Percentiles rank a stretch among this genome's conserved stretches.
phyloP scores from a whole-genome alignment of 23 red algal species.

The Gracilaria gracilis region DNA sequence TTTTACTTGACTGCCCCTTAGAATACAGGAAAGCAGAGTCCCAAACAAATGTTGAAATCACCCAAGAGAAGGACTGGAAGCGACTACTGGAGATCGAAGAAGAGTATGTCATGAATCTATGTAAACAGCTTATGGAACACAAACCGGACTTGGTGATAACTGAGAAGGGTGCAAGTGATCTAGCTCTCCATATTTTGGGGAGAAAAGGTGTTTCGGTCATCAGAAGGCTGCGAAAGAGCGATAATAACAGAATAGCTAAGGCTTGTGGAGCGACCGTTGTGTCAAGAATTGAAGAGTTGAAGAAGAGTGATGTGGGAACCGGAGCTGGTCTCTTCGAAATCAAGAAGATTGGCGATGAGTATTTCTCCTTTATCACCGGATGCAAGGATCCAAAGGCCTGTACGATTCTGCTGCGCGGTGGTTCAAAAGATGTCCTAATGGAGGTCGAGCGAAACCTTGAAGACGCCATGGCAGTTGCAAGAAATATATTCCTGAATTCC shows the following conservation, averaged over 20 bases:
- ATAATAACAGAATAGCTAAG: slow-evolving; percentile 89
- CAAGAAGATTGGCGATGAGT: slow-evolving; percentile 96
- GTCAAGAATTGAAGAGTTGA: slow-evolving; percentile 85
- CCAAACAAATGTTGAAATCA: slow-evolving; percentile 89
- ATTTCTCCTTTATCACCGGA: slow-evolving; percentile 92
- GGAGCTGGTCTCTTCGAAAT: slow-evolving; percentile 97
- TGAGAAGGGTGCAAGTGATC: slow-evolving; percentile 96
- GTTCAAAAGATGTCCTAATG: slow-evolving; percentile 96
- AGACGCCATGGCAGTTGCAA: slow-evolving; percentile 90
- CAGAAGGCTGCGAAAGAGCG: slow-evolving; percentile 89
- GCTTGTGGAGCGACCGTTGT: slow-evolving; percentile 93
- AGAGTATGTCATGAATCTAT: slow-evolving; percentile 77
- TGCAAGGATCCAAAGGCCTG: slow-evolving; percentile 91
- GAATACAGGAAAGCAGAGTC: slow-evolving; percentile 96
- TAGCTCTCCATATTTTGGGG: slow-evolving; percentile 88
- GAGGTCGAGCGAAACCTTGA: slow-evolving; percentile 98
- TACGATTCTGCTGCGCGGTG: slow-evolving; percentile 93
- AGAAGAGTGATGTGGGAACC: slow-evolving; percentile 85
- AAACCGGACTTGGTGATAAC: slow-evolving; percentile 97
- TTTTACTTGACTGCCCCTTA: slow-evolving; percentile 95
- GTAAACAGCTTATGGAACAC: slow-evolving; percentile 62
- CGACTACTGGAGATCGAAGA: slow-evolving; percentile 88
- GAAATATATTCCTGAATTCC: slow-evolving; percentile 82
- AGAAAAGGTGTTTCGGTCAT: slow-evolving; percentile 83
- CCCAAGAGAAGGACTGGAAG: slow-evolving; percentile 87